Conservation (phyloP, 73 alveolate genomes). For the Paramecium biaurelia region DNA sequence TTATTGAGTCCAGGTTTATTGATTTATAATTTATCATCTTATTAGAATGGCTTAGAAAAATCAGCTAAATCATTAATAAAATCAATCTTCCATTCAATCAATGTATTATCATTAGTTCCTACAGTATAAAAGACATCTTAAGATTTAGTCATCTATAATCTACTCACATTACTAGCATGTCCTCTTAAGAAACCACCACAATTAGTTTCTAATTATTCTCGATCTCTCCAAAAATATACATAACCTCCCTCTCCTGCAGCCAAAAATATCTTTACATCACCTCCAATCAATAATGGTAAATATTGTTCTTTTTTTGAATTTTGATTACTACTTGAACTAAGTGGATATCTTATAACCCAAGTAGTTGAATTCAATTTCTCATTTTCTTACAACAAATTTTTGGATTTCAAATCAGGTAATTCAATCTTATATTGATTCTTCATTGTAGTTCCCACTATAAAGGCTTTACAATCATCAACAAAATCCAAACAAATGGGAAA, state of each 20-base stretch:
- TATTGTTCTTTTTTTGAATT: constrained; percentile 35
- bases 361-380: constrained; percentile 63
- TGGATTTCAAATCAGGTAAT: constrained; percentile 61
- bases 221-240: constrained; percentile 72
- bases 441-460: constrained; percentile 52
- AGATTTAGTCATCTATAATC: constrained; percentile 66
- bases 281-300: constrained; percentile 58
- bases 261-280: constrained; percentile 64
- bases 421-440: constrained; percentile 47
- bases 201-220: constrained; percentile 71
- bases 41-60: constrained; percentile 58
- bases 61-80: constrained; percentile 61
- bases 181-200: constrained; percentile 77
- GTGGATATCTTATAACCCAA: constrained; percentile 59
- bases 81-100: constrained; percentile 77
- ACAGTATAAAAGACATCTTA: constrained; percentile 70
- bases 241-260: constrained; percentile 87
- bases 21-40: constrained; percentile 47
- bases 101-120: constrained; percentile 73
- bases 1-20: background rate
- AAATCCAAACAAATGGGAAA: constrained; percentile 55
- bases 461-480: constrained; percentile 60
- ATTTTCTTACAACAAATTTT: constrained; percentile 48
- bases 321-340: background rate
- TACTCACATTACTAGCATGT: constrained; percentile 71